Conservation (phyloP, 441 rosid species). For the Erodium moschatum region DNA sequence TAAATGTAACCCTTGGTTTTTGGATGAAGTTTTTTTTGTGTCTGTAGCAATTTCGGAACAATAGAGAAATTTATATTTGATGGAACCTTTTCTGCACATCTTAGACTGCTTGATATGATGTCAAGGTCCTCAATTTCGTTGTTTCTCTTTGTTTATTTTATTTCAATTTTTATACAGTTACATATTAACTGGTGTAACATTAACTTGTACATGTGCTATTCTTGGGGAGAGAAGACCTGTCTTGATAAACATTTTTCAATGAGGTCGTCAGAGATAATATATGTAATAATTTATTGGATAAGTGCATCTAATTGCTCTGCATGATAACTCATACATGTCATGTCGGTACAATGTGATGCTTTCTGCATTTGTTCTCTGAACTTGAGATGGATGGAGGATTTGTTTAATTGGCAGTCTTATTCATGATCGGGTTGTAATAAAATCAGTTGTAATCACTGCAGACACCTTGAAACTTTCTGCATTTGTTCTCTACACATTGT, state of each 20-base stretch:
- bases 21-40: not conserved
- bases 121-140: not conserved
- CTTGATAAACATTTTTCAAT: not conserved
- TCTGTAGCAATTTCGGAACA: not conserved
- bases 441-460: too few species aligned
- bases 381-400: not conserved
- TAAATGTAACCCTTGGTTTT: too few species aligned
- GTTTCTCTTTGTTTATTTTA: not conserved
- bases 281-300: not conserved
- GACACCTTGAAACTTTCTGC: not conserved
- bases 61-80: not conserved
- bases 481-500: not conserved
- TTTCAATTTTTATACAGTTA: not conserved
- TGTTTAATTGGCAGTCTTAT: not conserved
- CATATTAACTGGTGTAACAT: not conserved
- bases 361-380: not conserved
- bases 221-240: not conserved
- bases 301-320: not conserved
- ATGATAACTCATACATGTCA: conserved; percentile 1
- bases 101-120: not conserved
- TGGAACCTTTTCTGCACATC: not conserved
- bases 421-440: not conserved
- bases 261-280: not conserved
- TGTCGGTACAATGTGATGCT: not conserved
- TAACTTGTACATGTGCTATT: not conserved